Conservation (phyloP, 2,329 filamentous ascomycete genomes). For the Fusarium tjaetaba region DNA sequence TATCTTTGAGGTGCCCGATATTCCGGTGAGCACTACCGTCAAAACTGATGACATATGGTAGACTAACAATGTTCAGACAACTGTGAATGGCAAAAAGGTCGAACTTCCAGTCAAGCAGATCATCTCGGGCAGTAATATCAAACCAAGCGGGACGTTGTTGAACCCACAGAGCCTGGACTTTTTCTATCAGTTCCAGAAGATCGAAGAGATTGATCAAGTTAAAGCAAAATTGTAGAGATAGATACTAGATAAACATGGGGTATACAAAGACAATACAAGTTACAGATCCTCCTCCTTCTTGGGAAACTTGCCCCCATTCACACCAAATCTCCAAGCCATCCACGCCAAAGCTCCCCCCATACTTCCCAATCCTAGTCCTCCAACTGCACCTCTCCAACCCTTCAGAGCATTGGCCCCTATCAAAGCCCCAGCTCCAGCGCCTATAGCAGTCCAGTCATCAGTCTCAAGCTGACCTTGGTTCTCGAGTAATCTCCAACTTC, state of each 20-base stretch:
- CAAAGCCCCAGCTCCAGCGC: constrained; percentile 51
- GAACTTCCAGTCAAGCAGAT: constrained; percentile 88
- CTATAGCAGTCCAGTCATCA: constrained; percentile 64
- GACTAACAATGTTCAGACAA: constrained; percentile 63
- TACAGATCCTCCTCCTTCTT: constrained; percentile 35
- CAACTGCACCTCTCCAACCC: constrained; percentile 54
- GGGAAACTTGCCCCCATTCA: constrained; percentile 55
- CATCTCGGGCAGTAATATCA: constrained; percentile 77
- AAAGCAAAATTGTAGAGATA: constrained; percentile 48
- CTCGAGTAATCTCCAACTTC: constrained; percentile 69
- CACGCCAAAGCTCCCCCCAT: constrained; percentile 60
- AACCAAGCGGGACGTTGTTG: constrained; percentile 78
- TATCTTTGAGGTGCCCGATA: constrained; percentile 82
- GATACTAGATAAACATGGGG: neutral
- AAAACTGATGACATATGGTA: neutral
- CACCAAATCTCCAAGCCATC: constrained; percentile 60
- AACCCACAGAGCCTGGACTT: constrained; percentile 81
- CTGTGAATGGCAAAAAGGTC: constrained; percentile 86
- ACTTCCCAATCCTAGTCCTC: constrained; percentile 59
- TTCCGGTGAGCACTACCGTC: constrained; percentile 68
- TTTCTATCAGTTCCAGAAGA: constrained; percentile 75
- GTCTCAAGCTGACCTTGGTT: constrained; percentile 65
- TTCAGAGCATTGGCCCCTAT: constrained; percentile 45
- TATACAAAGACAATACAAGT: neutral
- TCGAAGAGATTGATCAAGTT: constrained; percentile 46